Evolutionary conservation across 345 rosid species (phyloP).

Genomic region (Rhizophora apiculata): DNA sequence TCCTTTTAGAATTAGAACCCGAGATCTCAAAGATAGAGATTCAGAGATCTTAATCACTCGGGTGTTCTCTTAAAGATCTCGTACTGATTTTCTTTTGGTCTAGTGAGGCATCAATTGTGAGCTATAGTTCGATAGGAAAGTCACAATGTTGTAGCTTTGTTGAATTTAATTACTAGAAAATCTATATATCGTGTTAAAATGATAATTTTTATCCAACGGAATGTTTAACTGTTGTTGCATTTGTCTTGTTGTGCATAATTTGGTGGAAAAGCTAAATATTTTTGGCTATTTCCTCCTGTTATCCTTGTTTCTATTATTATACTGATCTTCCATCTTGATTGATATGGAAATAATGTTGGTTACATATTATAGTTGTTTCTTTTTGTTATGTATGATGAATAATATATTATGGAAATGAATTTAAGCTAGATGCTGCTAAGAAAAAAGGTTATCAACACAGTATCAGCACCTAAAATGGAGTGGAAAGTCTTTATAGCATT

Average conservation of each 20-base stretch:
- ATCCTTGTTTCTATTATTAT: background rate
- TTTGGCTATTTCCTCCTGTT: background rate
- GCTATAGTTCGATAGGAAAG: no score
- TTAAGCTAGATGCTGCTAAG: background rate
- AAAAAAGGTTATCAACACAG: background rate
- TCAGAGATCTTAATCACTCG: no score
- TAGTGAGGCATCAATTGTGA: no score
- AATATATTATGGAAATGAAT: background rate
- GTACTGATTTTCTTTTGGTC: no score
- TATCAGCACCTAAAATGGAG: background rate
- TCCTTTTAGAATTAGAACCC: no score
- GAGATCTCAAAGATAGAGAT: no score
- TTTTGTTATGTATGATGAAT: background rate
- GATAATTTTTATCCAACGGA: background rate
- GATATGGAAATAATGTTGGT: background rate
- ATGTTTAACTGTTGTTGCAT: background rate
- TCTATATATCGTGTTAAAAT: no score
- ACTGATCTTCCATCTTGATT: background rate
- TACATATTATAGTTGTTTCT: background rate
- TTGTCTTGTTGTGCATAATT: background rate
- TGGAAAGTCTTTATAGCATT: background rate
- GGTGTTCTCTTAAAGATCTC: no score
- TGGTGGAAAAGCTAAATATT: background rate
- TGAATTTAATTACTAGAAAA: no score
- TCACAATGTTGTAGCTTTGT: no score